A percentile compares a stretch with the other conserved stretches of the same genome.
Conservation (phyloP, 805 yeast genomes). For the Dipodascus albidus region DNA sequence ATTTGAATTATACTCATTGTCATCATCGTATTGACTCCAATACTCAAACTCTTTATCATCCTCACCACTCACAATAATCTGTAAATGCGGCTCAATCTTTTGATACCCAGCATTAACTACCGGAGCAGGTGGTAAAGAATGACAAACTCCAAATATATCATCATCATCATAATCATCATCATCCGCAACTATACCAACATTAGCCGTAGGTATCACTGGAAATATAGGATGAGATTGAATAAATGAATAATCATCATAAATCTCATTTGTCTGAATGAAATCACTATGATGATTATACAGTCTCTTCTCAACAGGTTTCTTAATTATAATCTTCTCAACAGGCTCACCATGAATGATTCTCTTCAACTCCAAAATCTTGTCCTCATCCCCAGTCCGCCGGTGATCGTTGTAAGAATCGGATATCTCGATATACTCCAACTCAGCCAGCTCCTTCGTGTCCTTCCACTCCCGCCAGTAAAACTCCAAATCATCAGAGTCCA, state of each 20-base stretch:
- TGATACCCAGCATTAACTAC: not conserved
- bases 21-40: not conserved
- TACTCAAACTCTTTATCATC: not conserved
- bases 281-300: not conserved
- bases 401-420: not conserved
- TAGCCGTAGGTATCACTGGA: not conserved
- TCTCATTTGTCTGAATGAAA: not conserved
- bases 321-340: not conserved
- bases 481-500: not conserved
- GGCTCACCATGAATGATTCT: not conserved
- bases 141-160: not conserved
- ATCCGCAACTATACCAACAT: not conserved
- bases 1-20: not conserved
- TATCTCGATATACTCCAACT: not conserved
- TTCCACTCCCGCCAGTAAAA: not conserved
- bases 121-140: not conserved
- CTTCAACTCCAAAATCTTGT: not conserved
- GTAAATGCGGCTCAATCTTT: not conserved
- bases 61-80: not conserved
- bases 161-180: not conserved
- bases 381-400: not conserved
- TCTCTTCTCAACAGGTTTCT: not conserved
- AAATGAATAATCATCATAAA: not conserved
- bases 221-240: not conserved
- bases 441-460: not conserved